These are phyloP conservation scores for Didymella lethalis DNA, from an alignment of 2,329 filamentous ascomycete genomes.

Conservation along the genomic window DNA sequence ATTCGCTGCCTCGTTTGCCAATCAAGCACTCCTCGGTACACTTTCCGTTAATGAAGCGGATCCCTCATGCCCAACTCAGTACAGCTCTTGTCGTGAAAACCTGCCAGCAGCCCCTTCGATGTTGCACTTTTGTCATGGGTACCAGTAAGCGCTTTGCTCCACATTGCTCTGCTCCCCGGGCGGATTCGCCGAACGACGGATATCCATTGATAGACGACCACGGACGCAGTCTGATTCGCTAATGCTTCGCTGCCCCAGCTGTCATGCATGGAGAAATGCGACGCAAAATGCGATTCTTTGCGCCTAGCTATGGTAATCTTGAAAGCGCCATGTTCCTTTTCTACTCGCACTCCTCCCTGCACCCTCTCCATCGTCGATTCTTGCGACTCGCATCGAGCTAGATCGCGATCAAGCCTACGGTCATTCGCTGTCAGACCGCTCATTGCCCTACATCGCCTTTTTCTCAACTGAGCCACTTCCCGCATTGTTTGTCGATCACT, in stretches of 20 bases:
- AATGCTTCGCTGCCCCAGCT: not conserved
- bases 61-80: not conserved
- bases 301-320: not conserved
- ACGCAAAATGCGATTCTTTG: not conserved
- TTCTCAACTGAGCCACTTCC: not conserved
- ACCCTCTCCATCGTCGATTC: not conserved
- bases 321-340: constrained; percentile 1
- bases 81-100: not conserved
- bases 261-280: not conserved
- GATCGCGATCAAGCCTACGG: not conserved
- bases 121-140: not conserved
- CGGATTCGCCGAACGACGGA: not conserved
- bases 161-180: not conserved
- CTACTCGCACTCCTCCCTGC: not conserved
- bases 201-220: not conserved
- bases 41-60: not conserved
- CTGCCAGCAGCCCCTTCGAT: not conserved
- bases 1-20: not conserved
- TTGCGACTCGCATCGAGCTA: not conserved
- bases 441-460: not conserved
- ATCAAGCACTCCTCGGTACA: not conserved
- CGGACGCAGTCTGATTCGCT: not conserved
- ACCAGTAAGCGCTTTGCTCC: not conserved
- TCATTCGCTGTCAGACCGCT: not conserved
- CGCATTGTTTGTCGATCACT: not conserved